Evolutionary conservation across 2,329 filamentous ascomycete species (phyloP), one percentile per base, ranked within the genome.

Genomic region (Aspergillus sp.): DNA sequence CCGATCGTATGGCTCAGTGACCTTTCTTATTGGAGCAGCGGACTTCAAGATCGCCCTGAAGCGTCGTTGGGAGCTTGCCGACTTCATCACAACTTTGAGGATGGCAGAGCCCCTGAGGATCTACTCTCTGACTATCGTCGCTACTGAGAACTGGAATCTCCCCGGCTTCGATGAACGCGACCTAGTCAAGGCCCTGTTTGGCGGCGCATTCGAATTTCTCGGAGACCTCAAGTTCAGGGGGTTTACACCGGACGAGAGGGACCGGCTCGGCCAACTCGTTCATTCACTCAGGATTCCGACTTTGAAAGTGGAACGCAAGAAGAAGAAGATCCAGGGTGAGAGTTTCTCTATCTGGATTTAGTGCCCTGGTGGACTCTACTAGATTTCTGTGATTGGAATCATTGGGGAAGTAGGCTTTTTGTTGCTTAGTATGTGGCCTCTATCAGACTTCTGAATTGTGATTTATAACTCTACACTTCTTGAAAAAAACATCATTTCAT

Each of bases 71-170:
- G 45, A 36, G 1, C 57, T 58, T 32, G 47, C 43, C 6, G 47
- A 54, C 8, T 58, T 58, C 38, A 55, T 57, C 41, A 50, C 49
- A 19, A 49, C 49, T 4, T 40, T 58, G 52, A 46, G 32, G 38
- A 49, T 46, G 42, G 32, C 45, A 14, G 51, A 44, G 22, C 54
- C 55, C 4, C 41, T 60, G 30, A 47, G 36, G 26, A 30, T 56
- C 8, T 51, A 55, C 47, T 50, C 47, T 6, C 30, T 60, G 45
- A 54, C 50, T 7, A 36, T 61, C 26, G 51, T 58, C 14, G 55
- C 47, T n/a, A 55, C 45, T 16, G 40, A 58, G 2, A 54, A 58
- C 13, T 61, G 57, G 59, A 61, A 55, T 8, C 40, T 52, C 3
- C n/a, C 47, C 11, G 52, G 52, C 2, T 61, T 60, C 22, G 38